Conservation (phyloP, 177 flowering plant genomes). For the Vitis hybrid region DNA sequence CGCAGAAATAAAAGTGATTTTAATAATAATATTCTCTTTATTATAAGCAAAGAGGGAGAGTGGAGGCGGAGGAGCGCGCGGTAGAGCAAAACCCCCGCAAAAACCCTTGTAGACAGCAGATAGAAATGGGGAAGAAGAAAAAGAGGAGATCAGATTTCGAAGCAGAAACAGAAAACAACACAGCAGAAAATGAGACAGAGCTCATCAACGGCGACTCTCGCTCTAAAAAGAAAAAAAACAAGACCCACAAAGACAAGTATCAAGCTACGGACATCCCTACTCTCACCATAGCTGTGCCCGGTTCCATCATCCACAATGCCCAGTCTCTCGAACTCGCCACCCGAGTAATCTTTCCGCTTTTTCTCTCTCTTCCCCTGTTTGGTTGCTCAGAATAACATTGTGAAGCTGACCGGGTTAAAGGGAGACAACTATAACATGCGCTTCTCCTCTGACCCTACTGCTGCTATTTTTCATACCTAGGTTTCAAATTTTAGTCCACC, state of each 20-base stretch:
- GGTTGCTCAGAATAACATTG: not conserved
- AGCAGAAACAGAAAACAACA: constrained; percentile 8
- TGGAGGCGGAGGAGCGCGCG: too few relatives aligned
- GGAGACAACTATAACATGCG: too few relatives aligned
- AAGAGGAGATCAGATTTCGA: constrained; percentile 18
- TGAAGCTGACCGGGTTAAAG: too few relatives aligned
- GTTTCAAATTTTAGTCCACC: too few relatives aligned
- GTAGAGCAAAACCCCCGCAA: too few relatives aligned
- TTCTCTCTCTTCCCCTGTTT: constrained; percentile 9
- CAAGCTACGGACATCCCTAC: constrained; percentile 42
- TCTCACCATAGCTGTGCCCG: constrained; percentile 77
- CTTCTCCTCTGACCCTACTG: too few relatives aligned
- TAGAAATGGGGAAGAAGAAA: constrained; percentile 37
- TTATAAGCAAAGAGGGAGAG: too few relatives aligned
- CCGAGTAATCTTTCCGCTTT: constrained; percentile 40
- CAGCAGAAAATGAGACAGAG: constrained; percentile 1
- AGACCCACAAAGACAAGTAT: constrained; percentile 16
- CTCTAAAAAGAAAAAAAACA: constrained; percentile 25
- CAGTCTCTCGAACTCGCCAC: constrained; percentile 94
- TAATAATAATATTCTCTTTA: too few relatives aligned
- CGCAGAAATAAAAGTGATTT: too few relatives aligned
- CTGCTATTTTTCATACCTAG: too few relatives aligned
- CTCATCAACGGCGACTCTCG: constrained; percentile 25
- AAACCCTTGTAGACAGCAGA: not conserved
- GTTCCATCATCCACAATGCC: constrained; percentile 87